Percentiles rank a stretch among this genome's conserved stretches.
These are phyloP conservation scores for Arthrobotrys entomopaga DNA, from an alignment of 2,329 filamentous ascomycete genomes.

Conservation along the genomic window DNA sequence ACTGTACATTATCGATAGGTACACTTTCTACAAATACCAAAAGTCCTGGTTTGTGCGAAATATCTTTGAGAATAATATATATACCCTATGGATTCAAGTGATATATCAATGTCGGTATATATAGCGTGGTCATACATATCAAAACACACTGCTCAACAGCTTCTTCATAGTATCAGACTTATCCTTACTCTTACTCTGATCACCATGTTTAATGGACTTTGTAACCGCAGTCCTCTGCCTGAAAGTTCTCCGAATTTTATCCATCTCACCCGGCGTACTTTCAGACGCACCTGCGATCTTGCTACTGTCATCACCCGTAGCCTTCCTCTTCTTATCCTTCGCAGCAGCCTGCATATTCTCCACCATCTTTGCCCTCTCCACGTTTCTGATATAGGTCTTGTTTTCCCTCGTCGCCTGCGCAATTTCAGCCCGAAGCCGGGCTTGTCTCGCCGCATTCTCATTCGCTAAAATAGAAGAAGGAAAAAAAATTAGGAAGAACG, in stretches of 20 bases:
- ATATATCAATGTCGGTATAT: too few species aligned
- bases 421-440: slow-evolving; percentile 80
- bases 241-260: slow-evolving; percentile 68
- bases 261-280: slow-evolving; percentile 58
- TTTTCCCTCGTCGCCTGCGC: slow-evolving; percentile 80
- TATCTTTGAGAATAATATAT: not conserved
- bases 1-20: slow-evolving; percentile 14
- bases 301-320: slow-evolving; percentile 59
- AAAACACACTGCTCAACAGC: slow-evolving; percentile 75
- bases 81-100: too few species aligned
- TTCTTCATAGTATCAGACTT: slow-evolving; percentile 69
- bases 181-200: slow-evolving; percentile 61
- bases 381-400: slow-evolving; percentile 80
- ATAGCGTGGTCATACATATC: slow-evolving; percentile 50
- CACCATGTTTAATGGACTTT: slow-evolving; percentile 62
- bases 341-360: slow-evolving; percentile 72
- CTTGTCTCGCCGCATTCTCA: slow-evolving; percentile 81
- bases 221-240: slow-evolving; percentile 72
- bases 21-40: slow-evolving; percentile 45
- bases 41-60: slow-evolving; percentile 20
- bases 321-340: slow-evolving; percentile 66
- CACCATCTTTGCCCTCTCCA: slow-evolving; percentile 82
- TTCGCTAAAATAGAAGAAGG: slow-evolving; percentile 69
- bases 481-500: not conserved
- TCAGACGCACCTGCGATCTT: slow-evolving; percentile 56